These are phyloP conservation scores for Globisporangium lucens DNA, from an alignment of 352 stramenopile species.

Conservation along the genomic window DNA sequence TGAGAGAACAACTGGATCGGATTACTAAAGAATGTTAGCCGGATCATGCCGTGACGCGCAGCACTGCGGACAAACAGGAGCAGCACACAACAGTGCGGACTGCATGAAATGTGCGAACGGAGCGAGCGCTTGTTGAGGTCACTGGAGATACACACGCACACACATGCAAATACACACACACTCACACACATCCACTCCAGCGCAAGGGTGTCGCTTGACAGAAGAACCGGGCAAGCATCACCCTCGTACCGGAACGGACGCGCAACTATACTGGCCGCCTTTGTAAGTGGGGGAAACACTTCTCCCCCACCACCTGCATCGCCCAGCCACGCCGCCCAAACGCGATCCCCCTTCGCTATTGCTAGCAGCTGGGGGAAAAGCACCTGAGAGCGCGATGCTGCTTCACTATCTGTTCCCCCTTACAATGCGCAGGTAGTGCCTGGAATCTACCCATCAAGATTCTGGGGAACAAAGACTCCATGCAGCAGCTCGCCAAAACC, in stretches of 20 bases:
- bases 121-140: constrained; percentile 17
- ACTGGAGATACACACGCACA: constrained; percentile 25
- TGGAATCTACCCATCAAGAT: constrained; percentile 81
- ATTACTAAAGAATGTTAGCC: constrained; percentile 79
- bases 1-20: constrained; percentile 52
- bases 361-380: not conserved
- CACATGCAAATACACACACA: constrained; percentile 10
- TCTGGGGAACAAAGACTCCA: constrained; percentile 51
- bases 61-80: constrained; percentile 5
- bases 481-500: constrained; percentile 70
- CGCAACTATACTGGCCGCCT: constrained; percentile 56
- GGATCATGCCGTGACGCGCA: constrained; percentile 31
- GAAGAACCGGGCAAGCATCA: not conserved
- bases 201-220: not conserved
- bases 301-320: constrained; percentile 55
- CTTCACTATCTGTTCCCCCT: constrained; percentile 56
- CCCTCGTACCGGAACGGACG: not conserved
- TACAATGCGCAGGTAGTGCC: constrained; percentile 83
- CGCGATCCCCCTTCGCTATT: not conserved
- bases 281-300: constrained; percentile 64
- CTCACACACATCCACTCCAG: not conserved
- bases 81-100: constrained; percentile 9
- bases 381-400: constrained; percentile 1
- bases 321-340: constrained; percentile 14
- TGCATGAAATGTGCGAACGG: constrained; percentile 20